Evolutionary conservation across 2,329 filamentous ascomycete species (phyloP).

Genomic region (Verticillium alfalfae): DNA sequence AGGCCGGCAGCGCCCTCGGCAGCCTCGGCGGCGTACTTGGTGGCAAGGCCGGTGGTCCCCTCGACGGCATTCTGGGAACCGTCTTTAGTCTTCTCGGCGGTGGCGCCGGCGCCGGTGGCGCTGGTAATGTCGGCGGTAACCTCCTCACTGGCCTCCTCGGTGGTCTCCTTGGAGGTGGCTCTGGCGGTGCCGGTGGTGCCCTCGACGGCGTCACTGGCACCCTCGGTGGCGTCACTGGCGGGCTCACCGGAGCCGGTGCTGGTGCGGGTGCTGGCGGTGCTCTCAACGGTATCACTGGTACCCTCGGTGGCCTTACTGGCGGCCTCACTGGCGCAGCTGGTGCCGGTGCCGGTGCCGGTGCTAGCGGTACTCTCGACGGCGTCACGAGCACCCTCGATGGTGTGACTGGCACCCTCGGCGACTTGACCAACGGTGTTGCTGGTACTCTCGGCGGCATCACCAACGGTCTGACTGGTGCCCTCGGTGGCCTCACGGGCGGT

Average conservation of each 20-base stretch:
- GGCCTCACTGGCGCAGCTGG: not conserved
- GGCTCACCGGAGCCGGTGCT: not conserved
- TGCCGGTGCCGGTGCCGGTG: not conserved
- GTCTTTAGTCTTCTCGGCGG: not conserved
- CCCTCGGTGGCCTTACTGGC: not conserved
- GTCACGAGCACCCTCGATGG: not conserved
- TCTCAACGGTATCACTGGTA: not conserved
- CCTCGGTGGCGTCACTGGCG: constrained; percentile 2
- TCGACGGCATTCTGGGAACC: not conserved
- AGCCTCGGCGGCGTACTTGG: not conserved
- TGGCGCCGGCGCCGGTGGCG: not conserved
- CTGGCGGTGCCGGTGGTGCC: constrained; percentile 58
- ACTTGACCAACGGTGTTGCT: not conserved
- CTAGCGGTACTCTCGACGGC: not conserved
- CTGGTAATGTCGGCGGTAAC: not conserved
- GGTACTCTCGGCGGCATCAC: not conserved
- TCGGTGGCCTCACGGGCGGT: constrained; percentile 35
- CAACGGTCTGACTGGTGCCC: not conserved
- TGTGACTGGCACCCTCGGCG: not conserved
- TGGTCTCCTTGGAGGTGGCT: not conserved
- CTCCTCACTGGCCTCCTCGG: not conserved
- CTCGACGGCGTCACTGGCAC: constrained; percentile 33
- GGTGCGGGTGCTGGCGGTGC: not conserved
- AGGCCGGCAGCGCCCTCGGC: not conserved
- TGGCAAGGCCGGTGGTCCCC: not conserved